These are phyloP conservation scores for Aspergillus ostianus DNA, from an alignment of 495 filamentous ascomycete genomes.

Conservation along the genomic window DNA sequence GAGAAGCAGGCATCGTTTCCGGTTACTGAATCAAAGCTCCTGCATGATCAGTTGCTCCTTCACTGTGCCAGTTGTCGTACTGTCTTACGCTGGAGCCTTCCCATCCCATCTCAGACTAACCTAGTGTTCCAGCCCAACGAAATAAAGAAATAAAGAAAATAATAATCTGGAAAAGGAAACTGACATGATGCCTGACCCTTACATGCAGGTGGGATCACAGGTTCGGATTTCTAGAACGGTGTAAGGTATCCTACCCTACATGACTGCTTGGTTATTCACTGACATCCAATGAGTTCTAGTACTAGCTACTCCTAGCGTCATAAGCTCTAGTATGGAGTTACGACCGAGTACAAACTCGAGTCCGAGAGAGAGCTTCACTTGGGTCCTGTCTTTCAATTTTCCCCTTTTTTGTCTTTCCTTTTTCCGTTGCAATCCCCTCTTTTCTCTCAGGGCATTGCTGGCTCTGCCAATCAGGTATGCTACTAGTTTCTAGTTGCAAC, in stretches of 20 bases:
- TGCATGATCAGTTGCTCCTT: conserved; percentile 38
- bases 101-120: conserved; percentile 23
- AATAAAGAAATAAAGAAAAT: conserved; percentile 17
- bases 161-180: conserved; percentile 13
- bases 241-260: conserved; percentile 18
- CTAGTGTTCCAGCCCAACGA: conserved; percentile 23
- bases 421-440: conserved; percentile 10
- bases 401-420: conserved; percentile 10
- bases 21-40: conserved; percentile 34
- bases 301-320: conserved; percentile 11
- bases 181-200: conserved; percentile 6
- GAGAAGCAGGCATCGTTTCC: conserved; percentile 19
- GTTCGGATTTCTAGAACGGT: neutral
- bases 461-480: conserved; percentile 20
- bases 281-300: conserved; percentile 25
- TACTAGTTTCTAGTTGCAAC: conserved; percentile 30
- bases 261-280: conserved; percentile 17
- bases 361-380: neutral
- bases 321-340: conserved; percentile 21
- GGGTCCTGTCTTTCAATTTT: conserved; percentile 1
- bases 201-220: neutral
- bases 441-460: conserved; percentile 5
- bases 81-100: conserved; percentile 35
- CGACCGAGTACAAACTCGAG: conserved; percentile 11
- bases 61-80: conserved; percentile 42